These are phyloP conservation scores for Tuber microsphaerosporum DNA, from an alignment of 495 filamentous ascomycete genomes.

Conservation along the genomic window DNA sequence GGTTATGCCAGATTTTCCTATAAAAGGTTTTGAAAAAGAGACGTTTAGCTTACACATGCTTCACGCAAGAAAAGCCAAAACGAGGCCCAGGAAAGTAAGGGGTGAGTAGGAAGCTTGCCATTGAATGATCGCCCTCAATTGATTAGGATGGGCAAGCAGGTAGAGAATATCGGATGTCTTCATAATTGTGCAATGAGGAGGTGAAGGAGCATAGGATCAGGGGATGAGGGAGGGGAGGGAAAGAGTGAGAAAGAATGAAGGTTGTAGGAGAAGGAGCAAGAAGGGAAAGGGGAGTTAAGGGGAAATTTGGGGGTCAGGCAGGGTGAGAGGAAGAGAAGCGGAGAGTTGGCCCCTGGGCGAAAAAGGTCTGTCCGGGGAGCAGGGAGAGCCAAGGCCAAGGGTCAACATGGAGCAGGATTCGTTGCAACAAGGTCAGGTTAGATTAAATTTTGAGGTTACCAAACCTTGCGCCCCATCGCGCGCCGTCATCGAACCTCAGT, in stretches of 20 bases:
- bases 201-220: neutral
- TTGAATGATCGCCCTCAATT: conserved; percentile 83
- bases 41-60: neutral
- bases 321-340: neutral
- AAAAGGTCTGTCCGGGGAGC: neutral
- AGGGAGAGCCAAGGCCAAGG: neutral
- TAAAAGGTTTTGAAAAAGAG: neutral
- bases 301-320: neutral
- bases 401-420: neutral
- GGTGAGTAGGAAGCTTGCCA: conserved; percentile 53
- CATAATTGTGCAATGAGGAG: conserved; percentile 30
- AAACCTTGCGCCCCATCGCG: neutral
- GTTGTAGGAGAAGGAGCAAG: conserved; percentile 13
- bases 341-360: neutral
- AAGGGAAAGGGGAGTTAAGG: conserved; percentile 5
- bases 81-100: neutral
- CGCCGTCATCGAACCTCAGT: neutral
- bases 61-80: neutral
- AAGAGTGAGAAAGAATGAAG: conserved; percentile 19
- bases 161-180: conserved; percentile 57
- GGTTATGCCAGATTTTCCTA: conserved; percentile 95
- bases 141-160: conserved; percentile 64
- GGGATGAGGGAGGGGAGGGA: too few relatives aligned
- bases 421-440: neutral
- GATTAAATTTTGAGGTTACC: neutral